Percentiles rank a stretch among this genome's conserved stretches.
These are phyloP conservation scores for Epichloe hybrida DNA, from an alignment of 2,329 filamentous ascomycete genomes.

Conservation along the genomic window DNA sequence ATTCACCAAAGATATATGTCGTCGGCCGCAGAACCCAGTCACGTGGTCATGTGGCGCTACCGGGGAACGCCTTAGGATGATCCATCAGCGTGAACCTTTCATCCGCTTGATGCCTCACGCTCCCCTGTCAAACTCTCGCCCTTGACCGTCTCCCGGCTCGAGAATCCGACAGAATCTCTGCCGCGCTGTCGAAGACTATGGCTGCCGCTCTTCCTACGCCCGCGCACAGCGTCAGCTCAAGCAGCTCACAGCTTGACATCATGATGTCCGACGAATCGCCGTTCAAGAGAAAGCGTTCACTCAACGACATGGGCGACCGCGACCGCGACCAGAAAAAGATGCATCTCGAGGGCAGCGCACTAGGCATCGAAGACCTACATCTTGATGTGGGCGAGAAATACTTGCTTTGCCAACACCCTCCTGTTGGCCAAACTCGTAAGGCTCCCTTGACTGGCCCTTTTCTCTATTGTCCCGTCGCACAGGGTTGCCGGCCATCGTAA, in stretches of 20 bases:
- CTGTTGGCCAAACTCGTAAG: constrained; percentile 41
- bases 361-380: constrained; percentile 51
- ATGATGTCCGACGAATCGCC: constrained; percentile 38
- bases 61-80: not conserved
- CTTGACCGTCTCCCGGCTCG: constrained; percentile 36
- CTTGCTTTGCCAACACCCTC: constrained; percentile 38
- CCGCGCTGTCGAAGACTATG: constrained; percentile 29
- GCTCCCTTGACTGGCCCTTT: constrained; percentile 32
- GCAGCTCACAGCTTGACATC: constrained; percentile 29
- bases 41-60: not conserved
- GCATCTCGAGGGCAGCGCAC: constrained; percentile 46
- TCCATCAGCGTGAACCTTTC: constrained; percentile 43
- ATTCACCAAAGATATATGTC: not conserved
- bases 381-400: constrained; percentile 54
- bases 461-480: constrained; percentile 8
- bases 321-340: constrained; percentile 47
- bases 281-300: constrained; percentile 48
- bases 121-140: constrained; percentile 43
- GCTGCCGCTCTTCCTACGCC: constrained; percentile 45
- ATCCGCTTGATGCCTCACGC: constrained; percentile 54
- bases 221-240: constrained; percentile 49
- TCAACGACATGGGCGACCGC: constrained; percentile 42
- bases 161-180: constrained; percentile 35
- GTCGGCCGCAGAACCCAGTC: not conserved
- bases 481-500: constrained; percentile 1